Conservation (phyloP, 2,329 filamentous ascomycete species). For the Neophaeococcomyces aloes region DNA sequence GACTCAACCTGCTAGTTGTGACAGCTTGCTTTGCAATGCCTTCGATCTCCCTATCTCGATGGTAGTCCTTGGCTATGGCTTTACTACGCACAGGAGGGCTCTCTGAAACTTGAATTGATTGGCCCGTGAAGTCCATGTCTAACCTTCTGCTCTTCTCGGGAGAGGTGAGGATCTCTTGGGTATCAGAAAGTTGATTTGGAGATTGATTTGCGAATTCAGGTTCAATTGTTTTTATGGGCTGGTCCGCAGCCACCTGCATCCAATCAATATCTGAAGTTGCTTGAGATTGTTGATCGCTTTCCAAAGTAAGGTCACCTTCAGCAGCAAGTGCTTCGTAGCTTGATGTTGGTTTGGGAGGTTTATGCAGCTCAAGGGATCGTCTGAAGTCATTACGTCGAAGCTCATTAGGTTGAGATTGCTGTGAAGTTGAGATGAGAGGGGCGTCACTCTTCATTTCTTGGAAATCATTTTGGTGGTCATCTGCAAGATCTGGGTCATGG, state of each 20-base stretch:
- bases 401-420: neutral
- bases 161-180: slow-evolving; percentile 11
- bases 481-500: neutral
- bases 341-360: neutral
- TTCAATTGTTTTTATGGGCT: slow-evolving; percentile 18
- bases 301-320: slow-evolving; percentile 8
- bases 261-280: slow-evolving; percentile 19
- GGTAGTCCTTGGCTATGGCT: slow-evolving; percentile 14
- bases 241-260: slow-evolving; percentile 18
- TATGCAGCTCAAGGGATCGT: neutral
- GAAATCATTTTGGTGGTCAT: neutral
- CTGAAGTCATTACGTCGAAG: neutral
- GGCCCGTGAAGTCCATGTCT: slow-evolving; percentile 25
- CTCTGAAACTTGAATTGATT: slow-evolving; percentile 25
- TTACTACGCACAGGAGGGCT: slow-evolving; percentile 24
- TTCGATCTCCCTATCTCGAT: slow-evolving; percentile 21
- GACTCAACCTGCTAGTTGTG: slow-evolving; percentile 17
- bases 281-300: slow-evolving; percentile 7
- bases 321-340: neutral
- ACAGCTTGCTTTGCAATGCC: slow-evolving; percentile 16
- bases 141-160: slow-evolving; percentile 19
- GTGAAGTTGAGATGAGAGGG: neutral
- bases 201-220: slow-evolving; percentile 9
- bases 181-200: slow-evolving; percentile 17
- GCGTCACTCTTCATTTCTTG: slow-evolving; percentile 4